Conservation (phyloP, 176 grass and related monocot genomes). For the Raddia guianensis region DNA sequence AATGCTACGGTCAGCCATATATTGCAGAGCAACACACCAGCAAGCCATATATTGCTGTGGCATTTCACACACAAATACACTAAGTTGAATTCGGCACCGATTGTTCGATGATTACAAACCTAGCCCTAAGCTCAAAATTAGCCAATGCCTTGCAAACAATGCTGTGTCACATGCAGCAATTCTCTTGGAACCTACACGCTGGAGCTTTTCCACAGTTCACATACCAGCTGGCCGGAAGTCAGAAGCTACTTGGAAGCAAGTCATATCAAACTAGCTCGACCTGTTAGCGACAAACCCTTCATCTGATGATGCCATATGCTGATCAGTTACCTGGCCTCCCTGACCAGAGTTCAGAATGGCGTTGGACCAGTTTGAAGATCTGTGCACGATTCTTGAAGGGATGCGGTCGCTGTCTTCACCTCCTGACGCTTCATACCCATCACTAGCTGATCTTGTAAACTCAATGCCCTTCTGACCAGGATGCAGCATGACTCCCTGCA, state of each 20-base stretch:
- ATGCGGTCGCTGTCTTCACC: conserved; percentile 94
- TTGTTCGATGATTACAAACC: conserved; percentile 13
- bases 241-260: neutral
- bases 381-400: conserved; percentile 90
- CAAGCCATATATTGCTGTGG: neutral
- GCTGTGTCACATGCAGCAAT: conserved; percentile 9
- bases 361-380: conserved; percentile 77
- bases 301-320: conserved; percentile 25
- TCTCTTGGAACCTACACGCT: neutral
- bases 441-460: conserved; percentile 79
- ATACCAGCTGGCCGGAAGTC: conserved; percentile 3
- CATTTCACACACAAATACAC: neutral
- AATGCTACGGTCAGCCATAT: neutral
- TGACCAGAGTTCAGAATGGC: conserved; percentile 45
- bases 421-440: conserved; percentile 93
- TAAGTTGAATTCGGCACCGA: neutral
- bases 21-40: neutral
- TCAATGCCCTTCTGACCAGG: conserved; percentile 53
- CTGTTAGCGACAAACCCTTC: conserved; percentile 37
- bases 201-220: neutral
- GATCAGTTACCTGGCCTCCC: conserved; percentile 36
- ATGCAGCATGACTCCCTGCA: conserved; percentile 28
- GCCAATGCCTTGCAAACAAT: neutral
- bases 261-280: neutral
- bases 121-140: conserved; percentile 12